These are phyloP conservation scores for Scleromitrula shiraiana DNA, from an alignment of 2,329 filamentous ascomycete genomes.

Conservation along the genomic window DNA sequence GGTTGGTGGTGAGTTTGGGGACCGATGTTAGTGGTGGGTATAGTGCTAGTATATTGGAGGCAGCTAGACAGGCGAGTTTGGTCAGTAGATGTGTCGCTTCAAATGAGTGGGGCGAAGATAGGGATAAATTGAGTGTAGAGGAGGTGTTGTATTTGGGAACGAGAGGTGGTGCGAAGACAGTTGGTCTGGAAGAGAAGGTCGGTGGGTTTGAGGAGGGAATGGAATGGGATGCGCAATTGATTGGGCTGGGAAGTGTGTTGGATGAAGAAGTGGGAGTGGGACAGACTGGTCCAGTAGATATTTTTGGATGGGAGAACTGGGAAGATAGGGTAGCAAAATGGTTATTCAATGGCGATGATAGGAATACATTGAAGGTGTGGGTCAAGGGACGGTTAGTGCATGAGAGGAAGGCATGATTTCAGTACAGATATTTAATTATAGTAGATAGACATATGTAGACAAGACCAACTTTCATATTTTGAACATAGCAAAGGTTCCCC, in stretches of 20 bases:
- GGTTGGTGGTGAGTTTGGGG: slow-evolving; percentile 74
- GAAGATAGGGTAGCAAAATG: slow-evolving; percentile 84
- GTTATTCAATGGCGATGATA: slow-evolving; percentile 88
- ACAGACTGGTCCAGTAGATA: slow-evolving; percentile 61
- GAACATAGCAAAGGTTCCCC: too few species aligned
- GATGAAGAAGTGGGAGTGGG: slow-evolving; percentile 30
- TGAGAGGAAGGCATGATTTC: slow-evolving; percentile 34
- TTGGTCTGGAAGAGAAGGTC: slow-evolving; percentile 63
- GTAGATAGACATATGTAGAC: not conserved
- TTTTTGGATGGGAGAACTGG: slow-evolving; percentile 92
- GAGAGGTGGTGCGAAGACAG: slow-evolving; percentile 72
- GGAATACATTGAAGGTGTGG: slow-evolving; percentile 86
- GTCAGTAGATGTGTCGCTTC: slow-evolving; percentile 62
- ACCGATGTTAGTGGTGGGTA: slow-evolving; percentile 91
- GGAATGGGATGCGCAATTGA: slow-evolving; percentile 85
- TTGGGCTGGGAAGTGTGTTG: slow-evolving; percentile 47
- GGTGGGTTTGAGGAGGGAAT: slow-evolving; percentile 80
- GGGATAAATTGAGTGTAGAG: slow-evolving; percentile 67
- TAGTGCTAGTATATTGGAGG: slow-evolving; percentile 70
- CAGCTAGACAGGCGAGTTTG: slow-evolving; percentile 72
- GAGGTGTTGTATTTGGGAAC: slow-evolving; percentile 85
- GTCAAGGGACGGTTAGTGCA: slow-evolving; percentile 79
- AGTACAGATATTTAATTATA: not conserved
- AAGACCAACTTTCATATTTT: not conserved
- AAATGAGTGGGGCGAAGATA: slow-evolving; percentile 39